phyloP scores from a whole-genome alignment of 306 rosid genomes.

The Nissolia schottii region DNA sequence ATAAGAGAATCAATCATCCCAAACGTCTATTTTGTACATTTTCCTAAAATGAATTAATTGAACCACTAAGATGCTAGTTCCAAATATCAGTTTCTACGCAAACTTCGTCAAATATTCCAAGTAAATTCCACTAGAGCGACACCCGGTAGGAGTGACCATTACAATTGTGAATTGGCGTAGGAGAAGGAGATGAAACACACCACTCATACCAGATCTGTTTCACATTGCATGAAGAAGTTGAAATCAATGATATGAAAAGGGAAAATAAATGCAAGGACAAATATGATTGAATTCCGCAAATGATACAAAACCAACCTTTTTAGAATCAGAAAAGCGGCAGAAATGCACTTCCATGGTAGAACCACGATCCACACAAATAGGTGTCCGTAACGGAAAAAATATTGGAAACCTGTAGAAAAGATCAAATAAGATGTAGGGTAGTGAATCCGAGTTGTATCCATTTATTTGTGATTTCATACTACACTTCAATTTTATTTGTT shows the following conservation, averaged over 20 bases:
- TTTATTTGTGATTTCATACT: not conserved
- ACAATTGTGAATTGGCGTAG: conserved; percentile 48
- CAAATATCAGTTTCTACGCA: not conserved
- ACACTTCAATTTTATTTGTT: too few relatives aligned
- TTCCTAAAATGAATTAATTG: not conserved
- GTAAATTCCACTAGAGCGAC: conserved; percentile 38
- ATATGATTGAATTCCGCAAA: not conserved
- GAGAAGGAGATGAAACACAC: conserved; percentile 46
- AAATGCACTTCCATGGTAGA: conserved; percentile 50
- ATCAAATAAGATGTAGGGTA: not conserved
- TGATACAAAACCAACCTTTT: conserved; percentile 35
- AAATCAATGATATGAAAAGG: not conserved
- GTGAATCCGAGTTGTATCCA: not conserved
- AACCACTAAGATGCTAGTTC: not conserved
- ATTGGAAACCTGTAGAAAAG: conserved; percentile 48
- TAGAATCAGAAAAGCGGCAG: conserved; percentile 56
- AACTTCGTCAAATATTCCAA: not conserved
- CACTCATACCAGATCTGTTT: conserved; percentile 76
- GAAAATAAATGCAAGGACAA: not conserved
- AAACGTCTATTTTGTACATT: not conserved
- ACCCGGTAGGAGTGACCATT: conserved; percentile 71
- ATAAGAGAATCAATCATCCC: not conserved
- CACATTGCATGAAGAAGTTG: not conserved
- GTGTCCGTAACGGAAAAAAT: conserved; percentile 58
- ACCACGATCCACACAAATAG: conserved; percentile 43